Evolutionary conservation across 2,329 filamentous ascomycete genomes (phyloP), one percentile per base, ranked within the genome.

Genomic region (Penicillium janthinellum): DNA sequence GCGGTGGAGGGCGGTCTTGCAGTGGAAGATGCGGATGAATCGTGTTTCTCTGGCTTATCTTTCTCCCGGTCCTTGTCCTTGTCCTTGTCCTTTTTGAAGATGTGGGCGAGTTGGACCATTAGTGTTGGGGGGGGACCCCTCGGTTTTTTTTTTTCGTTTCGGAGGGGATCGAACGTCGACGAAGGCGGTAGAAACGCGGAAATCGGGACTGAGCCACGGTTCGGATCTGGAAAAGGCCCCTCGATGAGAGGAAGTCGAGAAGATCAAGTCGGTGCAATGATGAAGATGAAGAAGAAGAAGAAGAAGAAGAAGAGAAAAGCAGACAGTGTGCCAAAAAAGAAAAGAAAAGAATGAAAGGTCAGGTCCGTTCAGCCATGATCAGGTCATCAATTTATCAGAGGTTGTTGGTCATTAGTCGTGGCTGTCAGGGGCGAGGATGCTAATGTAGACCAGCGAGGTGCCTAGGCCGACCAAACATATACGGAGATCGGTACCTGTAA

Each of bases 141-240:
- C 59, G 58, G 62, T 64, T 65, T 62, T 57, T 59, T 59, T 17
- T 52, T 52, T 52, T 52, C 20, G n/a, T 51, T n/a, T 20, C 25
- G 51, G 39, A 25, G 41, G 52, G 41, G 54, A 72, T 76, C 71
- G 74, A 76, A 76, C 65, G 65, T 61, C 69, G 67, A 69, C 74
- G 74, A 77, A 77, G 72, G 74, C 73, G 74, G 74, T 76, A 72
- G 75, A 77, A 76, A 45, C 57, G 17, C 58, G 52, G 52, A 28
- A 55, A 57, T 64, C 63, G 57, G 59, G 57, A 58, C 31, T 63
- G 59, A 68, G 61, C 60, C 59, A 66, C 59, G 59, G 62, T 61
- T 63, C 57, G 44, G 20, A 47, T 41, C 49, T 52, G 49, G 37
- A 28, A 39, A 28, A 14, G 28, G 38, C 15, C n/a, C 17, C 7